Base-by-base conservation (phyloP, 371 early-diverging fungal genomes). In the Mucor saturninus region DNA sequence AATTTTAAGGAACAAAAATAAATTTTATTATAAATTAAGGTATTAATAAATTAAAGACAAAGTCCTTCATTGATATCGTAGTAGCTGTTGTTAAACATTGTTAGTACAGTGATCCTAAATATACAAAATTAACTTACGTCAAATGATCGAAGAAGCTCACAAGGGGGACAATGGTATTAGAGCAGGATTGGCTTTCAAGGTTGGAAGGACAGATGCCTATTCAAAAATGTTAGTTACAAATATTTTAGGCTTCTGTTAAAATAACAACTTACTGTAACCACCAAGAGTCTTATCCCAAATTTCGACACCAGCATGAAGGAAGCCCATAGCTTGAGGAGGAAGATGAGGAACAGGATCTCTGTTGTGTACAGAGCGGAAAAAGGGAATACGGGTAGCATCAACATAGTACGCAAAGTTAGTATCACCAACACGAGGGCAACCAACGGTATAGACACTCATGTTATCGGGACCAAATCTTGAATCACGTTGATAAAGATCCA, bases 371-470 rank as follows among this genome's bases (percentile, higher is more conserved):
- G 79, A 57, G 30, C 85, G 72, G 35, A 59, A 67, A 5, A 71
- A 55, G 1, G 63, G 65, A 46, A 83, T 54, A 15, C 67, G 61
- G 26, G 76, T 58, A 1, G 38, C 40, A 29, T 78, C 65, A 31
- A 81, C 58, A 50, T 74, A 65, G 26, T 62, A 38, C 2, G 79
- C 85, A 69, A 82, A 86, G 3, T 43, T 67, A 11, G 65, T 35
- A 55, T 85, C 76, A 28, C 86, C 86, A 28, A 79, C 64, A 14
- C 85, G 78, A 45, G 85, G 86, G 69, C 73, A 67, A 15, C 86
- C 85, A 35, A 52, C 39, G 21, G 71, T 67, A 13, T 53, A 64
- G 10, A 68, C 53, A n/a, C n/a, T 42, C 51, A 71, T 32, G 15
- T 67, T 71, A 1, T 43, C 32, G 8, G 35, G 35, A 29, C 35